phyloP scores from a whole-genome alignment of 306 rosid species.

The Astragalus glycyphyllos region DNA sequence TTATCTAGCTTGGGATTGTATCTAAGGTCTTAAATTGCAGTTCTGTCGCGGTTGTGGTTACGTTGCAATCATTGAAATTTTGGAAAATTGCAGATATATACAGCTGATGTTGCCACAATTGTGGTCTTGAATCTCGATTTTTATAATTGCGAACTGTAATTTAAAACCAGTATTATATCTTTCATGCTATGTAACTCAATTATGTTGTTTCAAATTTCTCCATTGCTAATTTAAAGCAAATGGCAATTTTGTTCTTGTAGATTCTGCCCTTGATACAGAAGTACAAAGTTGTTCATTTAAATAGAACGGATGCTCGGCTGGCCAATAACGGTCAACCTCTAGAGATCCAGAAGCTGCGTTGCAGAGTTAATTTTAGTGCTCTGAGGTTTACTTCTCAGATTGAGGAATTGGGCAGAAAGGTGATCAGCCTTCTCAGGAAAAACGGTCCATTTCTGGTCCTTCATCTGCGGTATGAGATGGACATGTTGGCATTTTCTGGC shows the following conservation, averaged over 20 bases:
- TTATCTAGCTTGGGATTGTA: constrained; percentile 7
- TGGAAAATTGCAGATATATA: not conserved
- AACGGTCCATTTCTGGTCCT: constrained; percentile 93
- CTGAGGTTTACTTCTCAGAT: constrained; percentile 94
- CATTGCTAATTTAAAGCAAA: constrained; percentile 28
- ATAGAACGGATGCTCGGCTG: constrained; percentile 92
- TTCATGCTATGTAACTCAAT: not conserved
- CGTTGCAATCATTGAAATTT: not conserved
- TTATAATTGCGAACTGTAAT: not conserved
- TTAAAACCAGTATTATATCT: not conserved
- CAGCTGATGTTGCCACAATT: no score
- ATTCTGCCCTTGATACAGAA: constrained; percentile 88
- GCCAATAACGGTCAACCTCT: constrained; percentile 92
- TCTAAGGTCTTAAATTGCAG: not conserved
- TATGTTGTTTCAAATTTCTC: constrained; percentile 21
- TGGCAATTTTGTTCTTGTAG: constrained; percentile 48
- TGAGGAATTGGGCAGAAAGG: constrained; percentile 91
- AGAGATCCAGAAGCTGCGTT: constrained; percentile 89
- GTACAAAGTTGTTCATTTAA: constrained; percentile 90
- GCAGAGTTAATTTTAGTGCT: constrained; percentile 91
- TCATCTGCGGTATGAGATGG: constrained; percentile 98
- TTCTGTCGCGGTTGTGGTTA: not conserved
- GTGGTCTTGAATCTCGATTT: not conserved
- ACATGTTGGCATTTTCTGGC: constrained; percentile 99
- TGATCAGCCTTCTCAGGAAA: constrained; percentile 73